Evolutionary conservation across 352 stramenopile genomes (phyloP).

Genomic region (Saprolegnia parasitica): DNA sequence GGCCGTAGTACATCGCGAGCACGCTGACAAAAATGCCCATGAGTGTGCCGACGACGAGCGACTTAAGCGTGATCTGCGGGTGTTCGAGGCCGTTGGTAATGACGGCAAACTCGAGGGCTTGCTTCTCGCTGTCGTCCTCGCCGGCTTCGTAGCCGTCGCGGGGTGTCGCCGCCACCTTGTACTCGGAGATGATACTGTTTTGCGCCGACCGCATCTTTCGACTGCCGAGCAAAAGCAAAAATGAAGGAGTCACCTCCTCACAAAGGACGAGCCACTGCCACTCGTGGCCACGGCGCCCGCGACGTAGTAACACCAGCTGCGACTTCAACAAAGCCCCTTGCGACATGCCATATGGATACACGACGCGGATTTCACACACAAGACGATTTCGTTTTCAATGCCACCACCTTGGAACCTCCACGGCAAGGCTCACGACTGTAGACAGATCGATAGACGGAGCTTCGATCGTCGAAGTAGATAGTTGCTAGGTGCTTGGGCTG

Average conservation of each 20-base stretch:
- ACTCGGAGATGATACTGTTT: conserved; percentile 4
- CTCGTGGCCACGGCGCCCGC: no score
- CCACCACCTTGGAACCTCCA: neutral
- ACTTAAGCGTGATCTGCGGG: conserved; percentile 13
- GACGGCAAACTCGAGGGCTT: neutral
- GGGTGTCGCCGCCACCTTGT: conserved; percentile 10
- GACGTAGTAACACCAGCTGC: neutral
- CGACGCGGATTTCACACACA: no score
- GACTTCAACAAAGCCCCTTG: neutral
- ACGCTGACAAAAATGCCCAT: conserved; percentile 7
- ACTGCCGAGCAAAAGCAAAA: neutral
- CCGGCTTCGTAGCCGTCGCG: neutral
- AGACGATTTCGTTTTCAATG: neutral
- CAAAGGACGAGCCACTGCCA: neutral
- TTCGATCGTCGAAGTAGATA: neutral
- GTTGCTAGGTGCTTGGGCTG: no score
- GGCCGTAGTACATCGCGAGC: conserved; percentile 19
- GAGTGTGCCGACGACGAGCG: conserved; percentile 6
- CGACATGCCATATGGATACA: neutral
- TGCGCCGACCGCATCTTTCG: conserved; percentile 5
- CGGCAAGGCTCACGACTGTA: neutral
- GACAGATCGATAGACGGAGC: neutral
- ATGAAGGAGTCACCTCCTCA: neutral
- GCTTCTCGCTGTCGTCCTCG: neutral
- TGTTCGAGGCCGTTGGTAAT: neutral